These are phyloP conservation scores for Acaromyces ingoldii DNA, from an alignment of 1,284 basidiomycete genomes.

Conservation along the genomic window DNA sequence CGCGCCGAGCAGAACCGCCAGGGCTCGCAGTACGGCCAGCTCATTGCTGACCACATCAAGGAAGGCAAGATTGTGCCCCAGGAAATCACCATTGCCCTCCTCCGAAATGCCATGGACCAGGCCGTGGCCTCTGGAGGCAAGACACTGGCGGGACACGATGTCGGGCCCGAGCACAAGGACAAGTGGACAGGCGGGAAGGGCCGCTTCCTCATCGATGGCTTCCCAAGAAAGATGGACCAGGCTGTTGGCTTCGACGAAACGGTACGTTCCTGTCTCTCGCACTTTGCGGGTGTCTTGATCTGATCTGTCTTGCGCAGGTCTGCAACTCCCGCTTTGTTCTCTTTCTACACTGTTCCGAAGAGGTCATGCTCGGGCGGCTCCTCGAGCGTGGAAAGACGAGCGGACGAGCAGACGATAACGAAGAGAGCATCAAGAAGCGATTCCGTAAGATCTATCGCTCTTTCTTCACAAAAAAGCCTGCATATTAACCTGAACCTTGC, in stretches of 20 bases:
- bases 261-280: slow-evolving; percentile 56
- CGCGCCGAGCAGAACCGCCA: slow-evolving; percentile 86
- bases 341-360: slow-evolving; percentile 83
- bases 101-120: slow-evolving; percentile 83
- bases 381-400: slow-evolving; percentile 88
- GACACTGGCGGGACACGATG: slow-evolving; percentile 14
- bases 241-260: slow-evolving; percentile 84
- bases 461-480: background rate
- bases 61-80: slow-evolving; percentile 94
- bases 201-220: slow-evolving; percentile 93
- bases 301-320: slow-evolving; percentile 58
- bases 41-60: slow-evolving; percentile 84
- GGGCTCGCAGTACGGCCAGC: slow-evolving; percentile 75
- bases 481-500: background rate
- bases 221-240: slow-evolving; percentile 98
- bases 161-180: slow-evolving; percentile 39
- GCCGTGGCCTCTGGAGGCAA: slow-evolving; percentile 55
- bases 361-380: slow-evolving; percentile 79
- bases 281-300: background rate
- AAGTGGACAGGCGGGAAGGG: slow-evolving; percentile 70
- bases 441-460: slow-evolving; percentile 61
- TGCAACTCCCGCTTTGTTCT: slow-evolving; percentile 74
- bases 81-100: slow-evolving; percentile 91
- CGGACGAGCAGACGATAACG: slow-evolving; percentile 92
- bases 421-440: slow-evolving; percentile 90